phyloP scores from a whole-genome alignment of 768 basidiomycete species.

The Mycena sanguinolenta region DNA sequence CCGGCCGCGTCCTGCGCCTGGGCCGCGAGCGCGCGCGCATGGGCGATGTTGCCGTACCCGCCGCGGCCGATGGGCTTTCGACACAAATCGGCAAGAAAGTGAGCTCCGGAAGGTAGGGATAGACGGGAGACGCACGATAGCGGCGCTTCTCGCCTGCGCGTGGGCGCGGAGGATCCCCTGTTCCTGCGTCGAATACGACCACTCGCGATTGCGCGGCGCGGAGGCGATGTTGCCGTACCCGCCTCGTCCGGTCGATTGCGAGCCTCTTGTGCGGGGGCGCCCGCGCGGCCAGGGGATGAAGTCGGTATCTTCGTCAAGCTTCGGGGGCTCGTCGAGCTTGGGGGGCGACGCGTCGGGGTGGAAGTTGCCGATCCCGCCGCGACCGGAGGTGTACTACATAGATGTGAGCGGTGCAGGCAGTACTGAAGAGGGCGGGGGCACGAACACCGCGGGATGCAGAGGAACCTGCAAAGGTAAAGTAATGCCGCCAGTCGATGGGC shows the following conservation, averaged over 20 bases:
- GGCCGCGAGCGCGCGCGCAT: too few species aligned
- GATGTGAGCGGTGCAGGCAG: constrained; percentile 20
- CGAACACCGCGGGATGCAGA: constrained; percentile 15
- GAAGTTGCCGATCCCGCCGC: too few species aligned
- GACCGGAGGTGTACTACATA: constrained; percentile 22
- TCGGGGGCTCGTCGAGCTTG: constrained; percentile 1
- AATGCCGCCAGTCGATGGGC: constrained; percentile 15
- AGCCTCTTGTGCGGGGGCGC: constrained; percentile 23
- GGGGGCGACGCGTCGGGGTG: too few species aligned
- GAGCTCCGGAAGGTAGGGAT: constrained; percentile 1
- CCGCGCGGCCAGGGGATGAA: constrained; percentile 30
- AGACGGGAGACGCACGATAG: constrained; percentile 28
- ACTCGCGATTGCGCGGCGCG: constrained; percentile 44
- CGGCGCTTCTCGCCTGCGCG: too few species aligned
- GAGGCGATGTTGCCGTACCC: constrained; percentile 31
- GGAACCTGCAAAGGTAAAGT: constrained; percentile 7
- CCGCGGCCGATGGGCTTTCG: constrained; percentile 30
- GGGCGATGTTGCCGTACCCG: too few species aligned
- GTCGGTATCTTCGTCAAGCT: neutral
- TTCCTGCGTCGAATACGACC: too few species aligned
- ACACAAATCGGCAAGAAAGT: neutral
- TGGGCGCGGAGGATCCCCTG: too few species aligned
- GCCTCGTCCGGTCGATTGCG: constrained; percentile 28
- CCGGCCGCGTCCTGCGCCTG: too few species aligned
- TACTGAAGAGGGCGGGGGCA: neutral